These are phyloP conservation scores for Apiospora pterosperma DNA, from an alignment of 2,329 filamentous ascomycete genomes.

Conservation along the genomic window DNA sequence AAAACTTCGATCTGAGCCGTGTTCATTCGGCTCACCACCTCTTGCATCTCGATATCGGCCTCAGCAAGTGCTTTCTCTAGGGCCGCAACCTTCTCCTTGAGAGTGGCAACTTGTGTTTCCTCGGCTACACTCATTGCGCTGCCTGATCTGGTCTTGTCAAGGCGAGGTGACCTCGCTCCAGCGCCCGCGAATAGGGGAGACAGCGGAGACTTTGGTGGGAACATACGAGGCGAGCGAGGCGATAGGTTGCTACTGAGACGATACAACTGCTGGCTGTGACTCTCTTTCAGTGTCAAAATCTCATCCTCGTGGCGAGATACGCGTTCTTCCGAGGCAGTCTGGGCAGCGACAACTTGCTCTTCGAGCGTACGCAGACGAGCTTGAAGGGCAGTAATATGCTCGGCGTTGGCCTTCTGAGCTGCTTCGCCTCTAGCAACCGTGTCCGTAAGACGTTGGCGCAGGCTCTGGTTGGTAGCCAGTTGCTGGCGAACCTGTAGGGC, in stretches of 20 bases:
- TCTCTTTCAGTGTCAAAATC: slow-evolving; percentile 70
- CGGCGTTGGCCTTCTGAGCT: slow-evolving; percentile 76
- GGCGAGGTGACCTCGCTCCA: slow-evolving; percentile 48
- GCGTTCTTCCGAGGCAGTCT: slow-evolving; percentile 82
- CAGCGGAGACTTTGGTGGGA: slow-evolving; percentile 57
- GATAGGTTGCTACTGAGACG: slow-evolving; percentile 57
- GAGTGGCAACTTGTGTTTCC: slow-evolving; percentile 66
- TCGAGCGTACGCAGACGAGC: slow-evolving; percentile 76
- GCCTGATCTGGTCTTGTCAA: slow-evolving; percentile 44
- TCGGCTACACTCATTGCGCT: slow-evolving; percentile 65
- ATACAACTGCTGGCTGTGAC: slow-evolving; percentile 71
- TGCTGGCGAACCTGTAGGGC: slow-evolving; percentile 77
- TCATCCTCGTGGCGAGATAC: slow-evolving; percentile 85
- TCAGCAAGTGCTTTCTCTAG: slow-evolving; percentile 56
- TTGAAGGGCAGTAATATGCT: slow-evolving; percentile 82
- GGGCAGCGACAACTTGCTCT: slow-evolving; percentile 77
- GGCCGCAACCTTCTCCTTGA: slow-evolving; percentile 9
- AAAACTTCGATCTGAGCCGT: slow-evolving; percentile 79
- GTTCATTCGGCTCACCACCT: slow-evolving; percentile 80
- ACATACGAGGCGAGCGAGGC: slow-evolving; percentile 40
- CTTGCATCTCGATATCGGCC: slow-evolving; percentile 78
- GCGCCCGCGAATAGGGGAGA: slow-evolving; percentile 58
- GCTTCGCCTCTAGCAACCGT: slow-evolving; percentile 81
- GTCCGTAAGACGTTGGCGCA: slow-evolving; percentile 73
- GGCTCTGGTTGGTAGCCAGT: slow-evolving; percentile 69